These are phyloP conservation scores for Reutealis trisperma DNA, from an alignment of 345 rosid species.

Conservation along the genomic window DNA sequence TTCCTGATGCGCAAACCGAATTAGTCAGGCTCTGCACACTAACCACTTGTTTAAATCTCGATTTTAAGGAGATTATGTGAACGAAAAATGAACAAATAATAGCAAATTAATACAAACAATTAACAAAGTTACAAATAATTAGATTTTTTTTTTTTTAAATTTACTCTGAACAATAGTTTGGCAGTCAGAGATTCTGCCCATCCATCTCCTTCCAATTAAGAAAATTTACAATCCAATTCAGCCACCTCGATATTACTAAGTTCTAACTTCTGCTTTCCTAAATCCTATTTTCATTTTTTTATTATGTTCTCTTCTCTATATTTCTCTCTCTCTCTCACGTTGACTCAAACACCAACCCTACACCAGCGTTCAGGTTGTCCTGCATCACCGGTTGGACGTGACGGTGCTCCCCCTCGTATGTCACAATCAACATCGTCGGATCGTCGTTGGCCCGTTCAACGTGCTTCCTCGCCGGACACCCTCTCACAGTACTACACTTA, in stretches of 20 bases:
- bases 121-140: neutral
- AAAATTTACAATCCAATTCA: conserved; percentile 13
- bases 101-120: neutral
- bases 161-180: neutral
- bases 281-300: neutral
- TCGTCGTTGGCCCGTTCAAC: conserved; percentile 90
- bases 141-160: neutral
- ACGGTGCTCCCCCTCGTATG: conserved; percentile 91
- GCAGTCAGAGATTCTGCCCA: conserved; percentile 9
- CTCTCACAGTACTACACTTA: conserved; percentile 82
- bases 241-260: conserved; percentile 8
- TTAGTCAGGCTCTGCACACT: no score
- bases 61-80: no score
- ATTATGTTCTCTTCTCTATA: neutral
- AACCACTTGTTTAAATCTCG: no score
- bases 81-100: no score
- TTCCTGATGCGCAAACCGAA: no score
- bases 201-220: neutral
- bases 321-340: conserved; percentile 19
- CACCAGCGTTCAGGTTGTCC: conserved; percentile 40
- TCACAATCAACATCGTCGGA: conserved; percentile 82
- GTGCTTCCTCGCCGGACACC: conserved; percentile 96
- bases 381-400: conserved; percentile 56
- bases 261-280: neutral
- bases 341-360: conserved; percentile 57